Evolutionary conservation across 805 yeast genomes (phyloP), one percentile per base, ranked within the genome.

Genomic region (Isabelozyma gotoi): DNA sequence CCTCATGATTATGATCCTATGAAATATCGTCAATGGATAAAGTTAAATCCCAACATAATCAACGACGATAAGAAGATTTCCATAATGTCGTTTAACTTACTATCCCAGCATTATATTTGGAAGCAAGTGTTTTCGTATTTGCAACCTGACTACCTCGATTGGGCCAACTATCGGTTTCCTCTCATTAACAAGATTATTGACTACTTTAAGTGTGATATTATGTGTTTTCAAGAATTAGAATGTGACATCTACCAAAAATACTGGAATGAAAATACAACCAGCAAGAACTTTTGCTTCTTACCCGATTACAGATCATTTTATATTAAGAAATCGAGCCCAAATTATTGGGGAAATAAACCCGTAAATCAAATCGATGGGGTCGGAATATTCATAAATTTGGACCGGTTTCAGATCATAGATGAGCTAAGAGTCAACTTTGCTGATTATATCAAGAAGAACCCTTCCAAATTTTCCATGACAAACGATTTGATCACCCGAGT

Each of bases 41-140:
- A 45, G 6, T n/a, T 55, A n/a, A 43, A 45, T 0, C 44, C 45
- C 18, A 29, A 36, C 6, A 33, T 31, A 3, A 27, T 24, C n/a
- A 27, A 37, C 27, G 38, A 21, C 17, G 20, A 39, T 19, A 19
- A 41, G 33, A 36, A 39, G 19, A 19, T 60, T 12, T 41, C 70
- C 5, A 57, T 76, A 16, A 49, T 74, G 59, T 65, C 77, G 1
- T 76, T 68, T 53, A 76, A 76, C 51, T 60, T 76, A 54, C 60
- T 76, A n/a, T 73, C 75, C 7, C 77, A 75, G 36, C 80, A 80
- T 41, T 82, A 82, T 47, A 63, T 81, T 60, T 81, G 86, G 86
- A 76, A 77, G 1, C 72, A 72, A 40, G 79, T 81, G 3, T 82
- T 79, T 50, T 60, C 65, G 7, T 76, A 80, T 51, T 73, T 80